Percentiles rank a stretch among this genome's conserved stretches.
phyloP scores from a whole-genome alignment of 305 asterid genomes.

The Ruellia speciosa region DNA sequence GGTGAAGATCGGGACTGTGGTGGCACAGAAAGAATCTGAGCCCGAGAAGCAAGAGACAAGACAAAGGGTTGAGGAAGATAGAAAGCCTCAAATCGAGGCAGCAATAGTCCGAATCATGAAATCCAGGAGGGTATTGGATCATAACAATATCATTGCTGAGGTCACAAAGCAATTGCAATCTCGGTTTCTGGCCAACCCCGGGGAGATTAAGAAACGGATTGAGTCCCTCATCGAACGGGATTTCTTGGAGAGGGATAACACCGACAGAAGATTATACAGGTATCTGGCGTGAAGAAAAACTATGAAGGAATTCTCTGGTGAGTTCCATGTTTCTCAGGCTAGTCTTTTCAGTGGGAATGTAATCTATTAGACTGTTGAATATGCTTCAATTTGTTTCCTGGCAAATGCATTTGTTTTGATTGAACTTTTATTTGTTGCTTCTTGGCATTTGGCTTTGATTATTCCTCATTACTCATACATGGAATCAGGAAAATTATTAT shows the following conservation, averaged over 20 bases:
- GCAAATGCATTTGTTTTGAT: slow-evolving; percentile 19
- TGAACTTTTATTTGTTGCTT: slow-evolving; percentile 3
- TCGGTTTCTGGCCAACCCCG: slow-evolving; percentile 44
- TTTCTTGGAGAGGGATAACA: slow-evolving; percentile 47
- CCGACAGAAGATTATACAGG: slow-evolving; percentile 31
- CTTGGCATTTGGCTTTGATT: not conserved
- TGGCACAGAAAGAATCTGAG: slow-evolving; percentile 47
- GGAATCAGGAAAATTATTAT: too few species aligned
- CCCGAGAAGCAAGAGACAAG: slow-evolving; percentile 54
- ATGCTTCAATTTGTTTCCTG: slow-evolving; percentile 8
- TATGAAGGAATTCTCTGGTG: not conserved
- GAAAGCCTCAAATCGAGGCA: slow-evolving; percentile 52
- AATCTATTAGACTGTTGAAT: slow-evolving; percentile 19
- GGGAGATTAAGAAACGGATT: slow-evolving; percentile 46
- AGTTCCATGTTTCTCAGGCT: slow-evolving; percentile 28
- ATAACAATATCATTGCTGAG: slow-evolving; percentile 42
- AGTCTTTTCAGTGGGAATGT: slow-evolving; percentile 22
- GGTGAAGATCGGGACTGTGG: slow-evolving; percentile 48
- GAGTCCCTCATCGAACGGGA: slow-evolving; percentile 53
- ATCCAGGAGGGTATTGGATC: slow-evolving; percentile 43
- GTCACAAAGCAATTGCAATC: slow-evolving; percentile 45
- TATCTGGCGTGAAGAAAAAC: slow-evolving; percentile 32
- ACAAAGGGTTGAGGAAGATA: slow-evolving; percentile 50
- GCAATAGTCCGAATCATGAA: slow-evolving; percentile 47
- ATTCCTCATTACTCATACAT: not conserved